Percentiles rank a stretch among this genome's conserved stretches.
phyloP scores from a whole-genome alignment of 192 early-diverging fungal genomes.

The Rhizoclosmatium sp. region DNA sequence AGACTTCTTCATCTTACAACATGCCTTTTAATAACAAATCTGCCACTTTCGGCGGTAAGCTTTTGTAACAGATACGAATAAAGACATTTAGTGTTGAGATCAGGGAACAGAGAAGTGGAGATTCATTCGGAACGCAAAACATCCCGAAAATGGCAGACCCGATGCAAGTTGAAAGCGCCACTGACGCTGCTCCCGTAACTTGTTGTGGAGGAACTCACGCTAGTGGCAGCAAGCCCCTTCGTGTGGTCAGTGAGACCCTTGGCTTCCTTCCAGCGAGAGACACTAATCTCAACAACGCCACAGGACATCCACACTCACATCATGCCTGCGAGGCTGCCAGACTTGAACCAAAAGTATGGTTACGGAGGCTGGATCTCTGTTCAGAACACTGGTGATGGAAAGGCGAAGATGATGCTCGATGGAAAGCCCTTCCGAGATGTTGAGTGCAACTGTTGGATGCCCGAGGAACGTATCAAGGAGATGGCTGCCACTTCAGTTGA shows the following conservation, averaged over 20 bases:
- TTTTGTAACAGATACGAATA: neutral
- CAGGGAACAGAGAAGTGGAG: too few relatives aligned
- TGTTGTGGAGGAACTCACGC: too few relatives aligned
- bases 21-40: constrained; percentile 1
- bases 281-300: neutral
- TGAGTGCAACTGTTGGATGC: constrained; percentile 75
- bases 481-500: constrained; percentile 59
- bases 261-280: too few relatives aligned
- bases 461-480: constrained; percentile 67
- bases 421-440: constrained; percentile 73
- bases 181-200: too few relatives aligned
- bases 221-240: too few relatives aligned
- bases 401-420: constrained; percentile 72
- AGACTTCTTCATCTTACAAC: neutral
- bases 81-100: too few relatives aligned
- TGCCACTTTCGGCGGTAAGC: neutral
- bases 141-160: too few relatives aligned
- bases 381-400: constrained; percentile 41
- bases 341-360: constrained; percentile 68
- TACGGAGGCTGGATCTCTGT: constrained; percentile 51
- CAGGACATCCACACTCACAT: constrained; percentile 65
- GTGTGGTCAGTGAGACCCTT: too few relatives aligned
- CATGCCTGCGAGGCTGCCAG: constrained; percentile 67
- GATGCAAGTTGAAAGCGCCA: too few relatives aligned
- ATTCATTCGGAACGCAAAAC: too few relatives aligned